Conservation (phyloP, 2,329 filamentous ascomycete genomes). For the Hypoxylon sp. region DNA sequence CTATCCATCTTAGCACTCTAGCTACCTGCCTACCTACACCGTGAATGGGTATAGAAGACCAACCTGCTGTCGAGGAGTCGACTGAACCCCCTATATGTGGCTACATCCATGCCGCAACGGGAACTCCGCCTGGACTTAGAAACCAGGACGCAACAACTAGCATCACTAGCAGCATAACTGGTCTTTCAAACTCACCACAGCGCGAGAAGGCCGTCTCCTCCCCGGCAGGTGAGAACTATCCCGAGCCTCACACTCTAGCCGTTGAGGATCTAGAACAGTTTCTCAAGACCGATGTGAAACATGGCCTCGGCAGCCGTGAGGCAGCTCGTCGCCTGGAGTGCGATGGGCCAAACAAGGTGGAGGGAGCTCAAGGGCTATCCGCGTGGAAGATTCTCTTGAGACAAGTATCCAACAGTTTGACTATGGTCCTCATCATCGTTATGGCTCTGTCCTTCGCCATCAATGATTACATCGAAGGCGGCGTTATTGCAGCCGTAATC, state of each 20-base stretch:
- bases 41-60: conserved; percentile 56
- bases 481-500: conserved; percentile 75
- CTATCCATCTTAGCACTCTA: conserved; percentile 25
- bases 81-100: conserved; percentile 56
- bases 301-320: conserved; percentile 76
- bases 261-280: conserved; percentile 52
- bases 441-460: conserved; percentile 79
- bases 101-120: conserved; percentile 46
- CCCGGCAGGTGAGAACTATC: conserved; percentile 25
- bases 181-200: conserved; percentile 10
- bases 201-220: conserved; percentile 35
- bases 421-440: conserved; percentile 80
- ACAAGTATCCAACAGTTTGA: conserved; percentile 83
- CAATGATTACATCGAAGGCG: conserved; percentile 73
- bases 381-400: conserved; percentile 82
- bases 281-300: conserved; percentile 61
- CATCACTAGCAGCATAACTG: conserved; percentile 6
- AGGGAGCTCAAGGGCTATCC: conserved; percentile 79
- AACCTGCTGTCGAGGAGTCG: conserved; percentile 54
- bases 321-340: conserved; percentile 74
- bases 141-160: conserved; percentile 34
- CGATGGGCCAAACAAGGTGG: conserved; percentile 79
- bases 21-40: conserved; percentile 44
- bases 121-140: conserved; percentile 37
- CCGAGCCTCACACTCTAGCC: conserved; percentile 52